phyloP scores from a whole-genome alignment of 176 grass and related monocot species.

The Raddia guianensis region DNA sequence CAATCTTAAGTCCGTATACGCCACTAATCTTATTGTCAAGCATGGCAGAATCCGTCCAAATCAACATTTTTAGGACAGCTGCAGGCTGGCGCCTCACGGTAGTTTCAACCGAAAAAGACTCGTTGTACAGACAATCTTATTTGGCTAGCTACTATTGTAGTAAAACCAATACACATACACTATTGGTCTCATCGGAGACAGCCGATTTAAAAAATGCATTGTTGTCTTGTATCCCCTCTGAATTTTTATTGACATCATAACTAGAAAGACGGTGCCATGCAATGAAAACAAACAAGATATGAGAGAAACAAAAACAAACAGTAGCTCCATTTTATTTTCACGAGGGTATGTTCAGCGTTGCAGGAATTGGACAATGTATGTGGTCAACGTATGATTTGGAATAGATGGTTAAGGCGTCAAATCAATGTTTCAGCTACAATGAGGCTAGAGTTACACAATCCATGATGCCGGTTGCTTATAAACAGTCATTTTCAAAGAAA shows the following conservation, averaged over 20 bases:
- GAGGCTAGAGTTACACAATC: background rate
- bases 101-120: background rate
- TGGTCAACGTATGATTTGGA: constrained; percentile 10
- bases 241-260: background rate
- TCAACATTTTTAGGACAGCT: background rate
- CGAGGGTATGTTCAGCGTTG: constrained; percentile 41
- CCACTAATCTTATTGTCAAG: background rate
- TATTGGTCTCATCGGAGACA: no score
- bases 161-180: background rate
- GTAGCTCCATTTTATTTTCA: background rate
- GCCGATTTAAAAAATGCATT: no score
- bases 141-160: background rate
- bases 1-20: background rate
- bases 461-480: background rate
- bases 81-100: no score
- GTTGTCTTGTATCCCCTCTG: background rate
- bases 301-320: background rate
- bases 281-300: background rate
- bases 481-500: background rate
- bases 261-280: background rate
- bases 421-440: constrained; percentile 7
- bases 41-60: background rate
- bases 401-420: constrained; percentile 21
- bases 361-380: constrained; percentile 36
- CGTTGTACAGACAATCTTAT: background rate